phyloP scores from a whole-genome alignment of 2,329 filamentous ascomycete species.

The Botrytis galanthina region DNA sequence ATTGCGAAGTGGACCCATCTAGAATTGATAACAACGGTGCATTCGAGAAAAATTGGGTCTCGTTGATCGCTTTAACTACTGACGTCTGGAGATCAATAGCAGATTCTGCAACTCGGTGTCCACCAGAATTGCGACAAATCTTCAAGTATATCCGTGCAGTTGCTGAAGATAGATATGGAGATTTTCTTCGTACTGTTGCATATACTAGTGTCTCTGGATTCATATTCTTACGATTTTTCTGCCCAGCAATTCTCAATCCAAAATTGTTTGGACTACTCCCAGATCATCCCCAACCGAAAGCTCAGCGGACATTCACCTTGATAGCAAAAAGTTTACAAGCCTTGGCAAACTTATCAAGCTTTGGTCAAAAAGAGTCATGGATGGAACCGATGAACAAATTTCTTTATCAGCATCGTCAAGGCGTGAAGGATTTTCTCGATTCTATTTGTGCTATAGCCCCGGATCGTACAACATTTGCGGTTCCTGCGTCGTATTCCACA shows the following conservation, averaged over 20 bases:
- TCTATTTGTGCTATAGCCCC: conserved; percentile 78
- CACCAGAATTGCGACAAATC: conserved; percentile 77
- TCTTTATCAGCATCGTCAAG: conserved; percentile 68
- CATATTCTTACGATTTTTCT: conserved; percentile 91
- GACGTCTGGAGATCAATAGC: conserved; percentile 84
- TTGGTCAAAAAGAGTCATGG: conserved; percentile 95
- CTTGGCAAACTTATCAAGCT: conserved; percentile 84
- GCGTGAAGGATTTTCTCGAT: conserved; percentile 86
- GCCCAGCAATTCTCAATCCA: conserved; percentile 91
- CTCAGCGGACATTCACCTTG: conserved; percentile 84
- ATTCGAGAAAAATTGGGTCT: conserved; percentile 77
- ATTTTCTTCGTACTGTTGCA: conserved; percentile 82
- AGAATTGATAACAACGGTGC: conserved; percentile 67
- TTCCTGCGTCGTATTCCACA: conserved; percentile 86
- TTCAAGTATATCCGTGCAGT: conserved; percentile 90
- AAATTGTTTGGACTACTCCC: conserved; percentile 83
- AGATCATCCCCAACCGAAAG: conserved; percentile 79
- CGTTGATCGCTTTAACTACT: conserved; percentile 72
- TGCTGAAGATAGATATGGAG: conserved; percentile 90
- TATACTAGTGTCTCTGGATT: conserved; percentile 97
- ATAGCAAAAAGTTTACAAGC: conserved; percentile 92
- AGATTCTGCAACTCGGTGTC: conserved; percentile 70
- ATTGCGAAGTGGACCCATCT: conserved; percentile 94
- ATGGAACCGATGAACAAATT: conserved; percentile 99
- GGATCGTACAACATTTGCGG: conserved; percentile 60